Percentiles rank a stretch among this genome's conserved stretches.
phyloP scores from a whole-genome alignment of 139 green algal species.

The Coccomyxa sp. region DNA sequence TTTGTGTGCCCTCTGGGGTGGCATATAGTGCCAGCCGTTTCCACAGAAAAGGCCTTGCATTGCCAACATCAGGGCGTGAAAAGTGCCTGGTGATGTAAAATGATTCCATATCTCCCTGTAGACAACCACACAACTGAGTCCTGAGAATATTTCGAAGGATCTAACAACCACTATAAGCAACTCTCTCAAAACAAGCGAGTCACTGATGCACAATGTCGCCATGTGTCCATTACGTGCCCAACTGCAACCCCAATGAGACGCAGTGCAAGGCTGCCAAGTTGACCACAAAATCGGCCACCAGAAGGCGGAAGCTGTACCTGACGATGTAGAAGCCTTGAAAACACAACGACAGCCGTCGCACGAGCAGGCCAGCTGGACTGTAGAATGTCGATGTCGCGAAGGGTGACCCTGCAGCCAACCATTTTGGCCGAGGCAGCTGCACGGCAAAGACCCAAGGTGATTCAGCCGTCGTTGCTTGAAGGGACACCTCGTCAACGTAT shows the following conservation, averaged over 20 bases:
- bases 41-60: conserved; percentile 27
- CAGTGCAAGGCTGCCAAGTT: not conserved
- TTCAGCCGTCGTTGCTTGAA: not conserved
- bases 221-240: too few relatives aligned
- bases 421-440: conserved; percentile 51
- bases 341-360: conserved; percentile 13
- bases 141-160: too few relatives aligned
- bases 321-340: conserved; percentile 31
- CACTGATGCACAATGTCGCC: too few relatives aligned
- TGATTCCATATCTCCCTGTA: conserved; percentile 69
- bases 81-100: conserved; percentile 60
- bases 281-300: conserved; percentile 5
- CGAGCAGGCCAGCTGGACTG: conserved; percentile 9
- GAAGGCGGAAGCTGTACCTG: not conserved
- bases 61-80: conserved; percentile 40
- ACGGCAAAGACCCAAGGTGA: not conserved
- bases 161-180: too few relatives aligned
- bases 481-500: too few relatives aligned
- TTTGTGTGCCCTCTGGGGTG: not conserved
- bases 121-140: not conserved
- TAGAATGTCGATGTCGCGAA: conserved; percentile 4
- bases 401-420: conserved; percentile 20
- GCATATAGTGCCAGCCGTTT: conserved; percentile 35
- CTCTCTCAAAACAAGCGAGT: too few relatives aligned
- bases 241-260: not conserved